These are phyloP conservation scores for Tylopilus sp. DNA, from an alignment of 1,284 basidiomycete genomes.

Conservation along the genomic window DNA sequence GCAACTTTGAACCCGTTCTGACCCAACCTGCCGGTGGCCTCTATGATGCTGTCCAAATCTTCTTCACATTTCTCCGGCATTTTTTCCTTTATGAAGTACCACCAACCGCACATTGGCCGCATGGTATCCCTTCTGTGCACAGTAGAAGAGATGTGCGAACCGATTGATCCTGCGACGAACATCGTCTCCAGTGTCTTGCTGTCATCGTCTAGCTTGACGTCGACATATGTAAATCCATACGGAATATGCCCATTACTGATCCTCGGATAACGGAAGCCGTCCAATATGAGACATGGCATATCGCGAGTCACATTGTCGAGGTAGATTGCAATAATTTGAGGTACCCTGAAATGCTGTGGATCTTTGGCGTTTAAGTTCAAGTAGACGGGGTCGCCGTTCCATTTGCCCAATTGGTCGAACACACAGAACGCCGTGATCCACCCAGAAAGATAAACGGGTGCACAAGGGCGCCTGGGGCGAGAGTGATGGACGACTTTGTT, in stretches of 20 bases:
- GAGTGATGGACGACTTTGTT: slow-evolving; percentile 42
- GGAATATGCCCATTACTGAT: not conserved
- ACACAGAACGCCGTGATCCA: slow-evolving; percentile 53
- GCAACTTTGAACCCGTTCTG: too few relatives aligned
- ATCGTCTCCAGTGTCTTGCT: not conserved
- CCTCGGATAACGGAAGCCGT: not conserved
- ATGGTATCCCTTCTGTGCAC: not conserved
- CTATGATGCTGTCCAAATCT: too few relatives aligned
- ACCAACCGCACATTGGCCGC: too few relatives aligned
- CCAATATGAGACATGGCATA: not conserved
- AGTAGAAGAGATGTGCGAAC: not conserved
- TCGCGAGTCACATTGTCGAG: too few relatives aligned
- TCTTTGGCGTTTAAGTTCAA: not conserved
- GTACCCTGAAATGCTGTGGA: too few relatives aligned
- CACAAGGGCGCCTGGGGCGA: slow-evolving; percentile 32
- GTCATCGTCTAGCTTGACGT: not conserved
- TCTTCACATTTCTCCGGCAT: too few relatives aligned
- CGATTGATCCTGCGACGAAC: not conserved
- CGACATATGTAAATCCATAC: not conserved
- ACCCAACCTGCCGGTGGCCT: too few relatives aligned
- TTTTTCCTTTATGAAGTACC: too few relatives aligned
- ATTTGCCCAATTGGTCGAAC: not conserved
- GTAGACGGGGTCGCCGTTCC: not conserved
- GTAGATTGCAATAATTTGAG: too few relatives aligned
- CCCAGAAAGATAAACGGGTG: slow-evolving; percentile 42